These are phyloP conservation scores for Picochlorum sp. DNA, from an alignment of 139 green algal species.

Conservation along the genomic window DNA sequence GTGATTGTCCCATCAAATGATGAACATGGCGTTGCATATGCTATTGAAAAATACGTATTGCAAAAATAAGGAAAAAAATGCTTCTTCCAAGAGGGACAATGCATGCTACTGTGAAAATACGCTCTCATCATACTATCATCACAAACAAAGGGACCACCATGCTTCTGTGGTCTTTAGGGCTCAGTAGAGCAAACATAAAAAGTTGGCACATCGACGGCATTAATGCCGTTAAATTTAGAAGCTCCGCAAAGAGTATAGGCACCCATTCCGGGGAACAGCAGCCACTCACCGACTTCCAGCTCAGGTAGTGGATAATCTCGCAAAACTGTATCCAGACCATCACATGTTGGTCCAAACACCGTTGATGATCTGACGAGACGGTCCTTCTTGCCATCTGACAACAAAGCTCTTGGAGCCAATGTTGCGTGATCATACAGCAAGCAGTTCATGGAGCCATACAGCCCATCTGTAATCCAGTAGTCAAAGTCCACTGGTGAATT, in stretches of 20 bases:
- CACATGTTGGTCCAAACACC: conserved; percentile 82
- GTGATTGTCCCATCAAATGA: conserved; percentile 61
- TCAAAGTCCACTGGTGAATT: conserved; percentile 20
- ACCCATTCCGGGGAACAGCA: conserved; percentile 82
- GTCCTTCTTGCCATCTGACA: conserved; percentile 20
- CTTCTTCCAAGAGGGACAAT: too few relatives aligned
- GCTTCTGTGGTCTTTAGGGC: conserved; percentile 3
- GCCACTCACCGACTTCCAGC: conserved; percentile 74
- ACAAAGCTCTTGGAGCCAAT: conserved; percentile 4
- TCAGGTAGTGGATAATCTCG: conserved; percentile 60
- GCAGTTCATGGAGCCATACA: conserved; percentile 98
- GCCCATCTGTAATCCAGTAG: conserved; percentile 89
- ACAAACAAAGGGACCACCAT: too few relatives aligned
- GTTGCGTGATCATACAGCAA: conserved; percentile 70
- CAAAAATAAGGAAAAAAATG: too few relatives aligned
- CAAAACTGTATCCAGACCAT: conserved; percentile 71
- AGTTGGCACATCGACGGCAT: conserved; percentile 12
- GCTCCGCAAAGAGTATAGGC: conserved; percentile 85
- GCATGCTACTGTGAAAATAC: too few relatives aligned
- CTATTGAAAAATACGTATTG: conserved; percentile 72
- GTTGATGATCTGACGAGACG: conserved; percentile 40
- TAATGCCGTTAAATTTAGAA: conserved; percentile 71
- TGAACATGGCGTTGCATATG: conserved; percentile 76
- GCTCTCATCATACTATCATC: too few relatives aligned
- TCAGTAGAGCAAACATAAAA: conserved; percentile 36